These are phyloP conservation scores for Penicillium bovifimosum DNA, from an alignment of 495 filamentous ascomycete species.

Conservation along the genomic window DNA sequence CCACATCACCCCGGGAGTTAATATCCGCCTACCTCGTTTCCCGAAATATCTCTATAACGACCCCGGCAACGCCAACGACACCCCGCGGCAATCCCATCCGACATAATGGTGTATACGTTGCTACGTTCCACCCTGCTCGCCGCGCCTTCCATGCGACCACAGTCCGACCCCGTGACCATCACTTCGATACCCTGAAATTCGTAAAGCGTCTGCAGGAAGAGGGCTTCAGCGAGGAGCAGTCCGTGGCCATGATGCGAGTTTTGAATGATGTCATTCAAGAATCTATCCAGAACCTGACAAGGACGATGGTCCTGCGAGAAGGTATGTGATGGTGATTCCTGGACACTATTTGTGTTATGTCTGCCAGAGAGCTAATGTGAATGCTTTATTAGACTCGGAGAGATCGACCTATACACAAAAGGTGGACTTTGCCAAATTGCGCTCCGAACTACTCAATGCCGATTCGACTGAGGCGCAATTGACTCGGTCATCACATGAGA, in stretches of 20 bases:
- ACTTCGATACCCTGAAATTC: constrained; percentile 98
- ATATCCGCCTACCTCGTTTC: constrained; percentile 17
- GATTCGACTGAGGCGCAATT: constrained; percentile 87
- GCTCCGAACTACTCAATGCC: constrained; percentile 83
- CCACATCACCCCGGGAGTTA: constrained; percentile 15
- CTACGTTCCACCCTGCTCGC: constrained; percentile 37
- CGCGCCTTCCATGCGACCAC: constrained; percentile 66
- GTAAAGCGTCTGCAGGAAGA: constrained; percentile 84
- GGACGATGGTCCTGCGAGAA: constrained; percentile 98
- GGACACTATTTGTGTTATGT: neutral
- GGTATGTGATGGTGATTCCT: constrained; percentile 33
- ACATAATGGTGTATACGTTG: constrained; percentile 46
- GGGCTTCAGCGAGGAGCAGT: constrained; percentile 92
- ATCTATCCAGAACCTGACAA: constrained; percentile 94
- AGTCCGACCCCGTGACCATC: constrained; percentile 65
- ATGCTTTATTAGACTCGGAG: constrained; percentile 41
- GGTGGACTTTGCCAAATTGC: constrained; percentile 98
- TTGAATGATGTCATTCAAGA: constrained; percentile 97
- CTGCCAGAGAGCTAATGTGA: neutral
- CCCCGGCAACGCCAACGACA: constrained; percentile 12
- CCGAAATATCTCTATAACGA: constrained; percentile 15
- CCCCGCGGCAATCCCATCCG: constrained; percentile 30
- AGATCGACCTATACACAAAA: constrained; percentile 91
- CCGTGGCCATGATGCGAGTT: constrained; percentile 95
- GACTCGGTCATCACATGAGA: constrained; percentile 85